Base-by-base conservation (phyloP, 2,329 filamentous ascomycete genomes). In the Curvularia lunata region DNA sequence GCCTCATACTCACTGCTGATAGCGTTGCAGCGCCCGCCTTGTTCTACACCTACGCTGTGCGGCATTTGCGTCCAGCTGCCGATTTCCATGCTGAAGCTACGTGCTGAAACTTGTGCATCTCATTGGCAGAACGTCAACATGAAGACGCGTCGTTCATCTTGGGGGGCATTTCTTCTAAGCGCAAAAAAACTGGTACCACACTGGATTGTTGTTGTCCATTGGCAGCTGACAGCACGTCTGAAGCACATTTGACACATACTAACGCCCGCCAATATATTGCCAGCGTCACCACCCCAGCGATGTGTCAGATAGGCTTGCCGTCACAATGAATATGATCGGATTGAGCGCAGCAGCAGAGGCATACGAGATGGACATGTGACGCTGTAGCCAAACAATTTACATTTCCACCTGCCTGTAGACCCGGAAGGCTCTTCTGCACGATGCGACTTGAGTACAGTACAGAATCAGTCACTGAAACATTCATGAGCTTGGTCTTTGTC, bases 91-190 rank as follows among this genome's bases (percentile, higher is more conserved):
- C 51, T 38, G 61, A 63, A 84, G 85, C 75, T 77, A 81, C 53
- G 79, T 80, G 25, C 94, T 91, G 91, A 91, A 87, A 79, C 78
- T 83, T 65, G 84, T 82, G 70, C 81, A 94, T 41, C 80, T 82
- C 61, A 82, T 87, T 67, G 57, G 61, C 59, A 61, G 54, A 59
- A 48, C 13, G 37, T 28, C 54, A 49, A 52, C 23, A 25, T 51
- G 45, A 30, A 53, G 41, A 25, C 54, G 46, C 18, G 9, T 19
- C 47, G 8, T 40, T 40, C 42, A 40, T 49, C 3, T 30, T 28
- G 16, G 32, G 47, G 25, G 8, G 38, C 56, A 54, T 52, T 59
- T 38, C 53, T 48, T 18, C 51, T 48, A 48, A 50, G 13, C 53
- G 51, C 48, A 52, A 37, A 56, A 56, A 37, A 53, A 16, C 19